Conservation (phyloP, 768 basidiomycete species). For the Boletus subparvulus region DNA sequence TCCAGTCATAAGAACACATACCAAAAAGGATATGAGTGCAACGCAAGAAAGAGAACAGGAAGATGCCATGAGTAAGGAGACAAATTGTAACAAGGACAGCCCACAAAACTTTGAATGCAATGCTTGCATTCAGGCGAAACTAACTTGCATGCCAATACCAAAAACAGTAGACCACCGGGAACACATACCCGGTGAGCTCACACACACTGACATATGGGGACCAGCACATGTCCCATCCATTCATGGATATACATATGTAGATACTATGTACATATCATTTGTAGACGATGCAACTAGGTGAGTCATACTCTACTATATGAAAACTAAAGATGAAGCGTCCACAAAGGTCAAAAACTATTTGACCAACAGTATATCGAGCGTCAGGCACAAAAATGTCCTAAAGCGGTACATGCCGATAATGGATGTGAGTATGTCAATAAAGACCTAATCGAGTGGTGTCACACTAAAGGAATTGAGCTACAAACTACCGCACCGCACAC, state of each 20-base stretch:
- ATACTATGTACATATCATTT: no score
- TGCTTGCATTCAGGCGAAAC: conserved; percentile 2
- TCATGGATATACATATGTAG: no score
- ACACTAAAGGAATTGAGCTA: conserved; percentile 27
- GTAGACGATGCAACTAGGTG: no score
- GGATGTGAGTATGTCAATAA: conserved; percentile 34
- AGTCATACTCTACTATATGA: no score
- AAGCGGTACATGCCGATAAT: conserved; percentile 28
- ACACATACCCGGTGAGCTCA: conserved; percentile 2
- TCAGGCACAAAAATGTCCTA: conserved; percentile 1
- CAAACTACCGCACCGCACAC: conserved; percentile 37
- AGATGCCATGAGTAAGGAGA: no score
- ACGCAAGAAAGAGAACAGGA: no score
- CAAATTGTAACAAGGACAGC: background rate
- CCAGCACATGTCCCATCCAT: no score
- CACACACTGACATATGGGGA: no score
- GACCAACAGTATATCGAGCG: conserved; percentile 21
- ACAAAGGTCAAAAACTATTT: conserved; percentile 21
- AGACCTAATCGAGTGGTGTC: conserved; percentile 21
- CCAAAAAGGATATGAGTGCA: no score
- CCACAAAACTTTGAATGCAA: background rate
- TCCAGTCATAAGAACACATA: no score
- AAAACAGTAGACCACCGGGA: background rate
- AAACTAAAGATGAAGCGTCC: no score
- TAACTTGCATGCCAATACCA: background rate